Evolutionary conservation across 2,329 filamentous ascomycete genomes (phyloP), one percentile per base, ranked within the genome.

Genomic region (Fusarium anguioides): DNA sequence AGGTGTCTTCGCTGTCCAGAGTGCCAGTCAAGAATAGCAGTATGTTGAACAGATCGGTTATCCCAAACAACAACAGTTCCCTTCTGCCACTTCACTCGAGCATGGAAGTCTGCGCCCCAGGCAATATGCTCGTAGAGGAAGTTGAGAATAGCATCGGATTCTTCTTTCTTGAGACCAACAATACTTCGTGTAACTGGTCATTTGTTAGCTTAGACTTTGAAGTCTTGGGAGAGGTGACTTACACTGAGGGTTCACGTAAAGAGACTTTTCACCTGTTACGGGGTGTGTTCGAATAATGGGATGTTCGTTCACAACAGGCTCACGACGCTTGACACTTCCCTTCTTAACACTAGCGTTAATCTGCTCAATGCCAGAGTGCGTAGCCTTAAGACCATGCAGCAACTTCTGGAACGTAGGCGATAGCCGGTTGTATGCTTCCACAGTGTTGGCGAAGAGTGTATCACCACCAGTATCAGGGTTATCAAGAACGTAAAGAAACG

Each of bases 11-110:
- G 83, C 77, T 92, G 88, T 5, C 92, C 92, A 75, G 87, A 87
- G 70, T 91, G 87, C 93, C 93, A 97, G 76, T 96, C 93, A 5
- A 95, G 82, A 36, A 95, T 81, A 3, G 93, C 93, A 8, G 91
- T 91, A 77, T 97, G 93, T 69, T 88, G 86, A 11, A 91, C 94
- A 1, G 94, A 87, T 29, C 92, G 84, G 80, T 95, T 96, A 76
- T 96, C 93, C 92, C 92, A 96, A 1, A 95, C 88, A 3, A 96
- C 91, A 2, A 96, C 92, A 0, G 91, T 95, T n/a, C 87, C 86
- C 40, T 87, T 83, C 70, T 88, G 88, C 93, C 93, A 96, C 76
- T 90, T 91, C 47, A 97, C 84, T 23, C 90, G 83, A 8, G 86
- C 89, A 70, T 93, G 90, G 60, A 90, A 81, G 75, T 94, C 91